Base-by-base conservation (phyloP, 208 protist species). In the Leishmania amazonensis region DNA sequence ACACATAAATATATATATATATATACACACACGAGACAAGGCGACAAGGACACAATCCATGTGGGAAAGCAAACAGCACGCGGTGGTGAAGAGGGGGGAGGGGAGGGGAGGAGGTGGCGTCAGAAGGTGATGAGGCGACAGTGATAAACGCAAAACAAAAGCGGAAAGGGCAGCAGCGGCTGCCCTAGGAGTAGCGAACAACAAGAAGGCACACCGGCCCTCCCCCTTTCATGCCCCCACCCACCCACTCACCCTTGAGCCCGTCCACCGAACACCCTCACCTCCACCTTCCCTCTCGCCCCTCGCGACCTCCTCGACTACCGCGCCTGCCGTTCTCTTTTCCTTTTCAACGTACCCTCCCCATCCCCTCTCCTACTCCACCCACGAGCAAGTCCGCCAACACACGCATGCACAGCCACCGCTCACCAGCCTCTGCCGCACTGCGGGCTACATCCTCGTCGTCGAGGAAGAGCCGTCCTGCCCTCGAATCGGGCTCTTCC, bases 401-500 rank as follows among this genome's bases (percentile, higher is more conserved):
- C 11, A 47, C 19, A 54, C 54, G 47, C 75, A 70, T 24, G 53
- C 58, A 70, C 51, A 67, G 40, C 62, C 53, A 70, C 75, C 70
- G 60, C 60, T 11, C 60, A 19, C 60, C 13, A 7, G n/a, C 2
- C n/a, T 3, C 60, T 38, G 60, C 60, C 8, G 60, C 13, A 35
- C n/a, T 31, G 31, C 60, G n/a, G 13, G 11, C 11, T 13, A 38
- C 11, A 38, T 38, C 60, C 60, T 31, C 24, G 60, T 15, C 31
- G 11, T 67, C n/a, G 0, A 15, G 60, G 60, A 67, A 9, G 13
- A 67, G 60, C 24, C 60, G 11, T 38, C 60, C 60, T 6, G 11
- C 54, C 38, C 24, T 17, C 19, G 42, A 73, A 73, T 73, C 68
- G 15, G 42, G 7, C 42, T 53, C 5, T 53, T 73, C 45, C 24